Percentiles rank a stretch among this genome's conserved stretches.
These are phyloP conservation scores for Hansenula sp. DNA, from an alignment of 1,139 yeast genomes.

Conservation along the genomic window DNA sequence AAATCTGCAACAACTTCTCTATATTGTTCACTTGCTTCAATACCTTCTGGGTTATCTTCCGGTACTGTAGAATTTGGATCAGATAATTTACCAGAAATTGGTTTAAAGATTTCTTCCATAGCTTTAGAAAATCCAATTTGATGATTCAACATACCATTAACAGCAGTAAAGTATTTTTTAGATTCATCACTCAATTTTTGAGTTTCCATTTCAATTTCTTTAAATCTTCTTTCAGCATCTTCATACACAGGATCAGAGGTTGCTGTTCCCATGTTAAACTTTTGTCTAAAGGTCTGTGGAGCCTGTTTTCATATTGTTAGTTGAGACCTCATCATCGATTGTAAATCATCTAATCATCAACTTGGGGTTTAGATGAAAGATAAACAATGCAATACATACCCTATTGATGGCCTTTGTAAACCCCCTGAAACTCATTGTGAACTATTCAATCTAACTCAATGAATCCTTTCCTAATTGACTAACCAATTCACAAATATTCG, in stretches of 20 bases:
- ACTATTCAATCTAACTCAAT: background rate
- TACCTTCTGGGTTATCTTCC: constrained; percentile 95
- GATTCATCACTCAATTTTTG: constrained; percentile 88
- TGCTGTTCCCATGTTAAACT: constrained; percentile 78
- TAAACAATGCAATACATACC: constrained; percentile 22
- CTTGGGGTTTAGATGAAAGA: no score
- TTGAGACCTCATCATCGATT: background rate
- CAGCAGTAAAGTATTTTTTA: constrained; percentile 82
- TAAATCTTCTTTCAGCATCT: constrained; percentile 95
- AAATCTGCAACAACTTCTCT: constrained; percentile 82
- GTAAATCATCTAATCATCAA: no score
- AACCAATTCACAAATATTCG: no score
- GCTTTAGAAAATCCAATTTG: constrained; percentile 93
- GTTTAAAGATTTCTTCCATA: constrained; percentile 93
- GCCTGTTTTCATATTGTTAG: constrained; percentile 35
- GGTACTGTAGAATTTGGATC: constrained; percentile 84
- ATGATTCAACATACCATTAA: constrained; percentile 87
- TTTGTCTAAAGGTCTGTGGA: constrained; percentile 74
- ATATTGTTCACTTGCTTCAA: constrained; percentile 89
- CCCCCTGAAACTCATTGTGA: constrained; percentile 88
- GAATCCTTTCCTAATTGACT: no score
- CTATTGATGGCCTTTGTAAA: constrained; percentile 80
- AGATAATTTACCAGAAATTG: constrained; percentile 85
- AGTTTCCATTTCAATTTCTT: constrained; percentile 85
- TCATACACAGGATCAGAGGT: constrained; percentile 85